These are phyloP conservation scores for Hyphodiscus hymeniophilus DNA, from an alignment of 495 filamentous ascomycete genomes.

Conservation along the genomic window DNA sequence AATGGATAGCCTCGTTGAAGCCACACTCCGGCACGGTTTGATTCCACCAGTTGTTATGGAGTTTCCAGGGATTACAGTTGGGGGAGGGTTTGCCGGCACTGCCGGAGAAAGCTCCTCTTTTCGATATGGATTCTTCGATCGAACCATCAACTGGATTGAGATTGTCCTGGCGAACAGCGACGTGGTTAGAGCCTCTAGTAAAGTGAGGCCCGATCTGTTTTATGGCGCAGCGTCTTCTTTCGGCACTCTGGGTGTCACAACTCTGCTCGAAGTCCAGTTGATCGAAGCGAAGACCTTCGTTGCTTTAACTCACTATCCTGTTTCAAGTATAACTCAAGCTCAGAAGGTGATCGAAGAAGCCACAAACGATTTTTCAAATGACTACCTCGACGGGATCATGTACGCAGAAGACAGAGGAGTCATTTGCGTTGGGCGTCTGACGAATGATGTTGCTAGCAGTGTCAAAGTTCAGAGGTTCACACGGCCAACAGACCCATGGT, in stretches of 20 bases:
- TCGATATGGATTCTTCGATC: conserved; percentile 49
- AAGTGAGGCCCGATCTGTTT: conserved; percentile 32
- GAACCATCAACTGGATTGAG: conserved; percentile 44
- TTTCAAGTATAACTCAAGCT: conserved; percentile 31
- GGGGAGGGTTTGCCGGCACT: conserved; percentile 52
- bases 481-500: conserved; percentile 42
- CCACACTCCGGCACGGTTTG: conserved; percentile 42
- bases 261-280: conserved; percentile 45
- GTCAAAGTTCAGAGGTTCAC: conserved; percentile 32
- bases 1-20: conserved; percentile 50
- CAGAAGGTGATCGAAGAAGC: conserved; percentile 21
- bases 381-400: conserved; percentile 40
- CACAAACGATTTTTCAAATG: conserved; percentile 20
- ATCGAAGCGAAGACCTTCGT: conserved; percentile 45
- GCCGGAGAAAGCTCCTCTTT: conserved; percentile 52
- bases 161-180: conserved; percentile 48
- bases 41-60: conserved; percentile 51
- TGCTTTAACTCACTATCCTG: conserved; percentile 43
- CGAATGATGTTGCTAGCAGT: conserved; percentile 24
- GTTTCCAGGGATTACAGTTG: conserved; percentile 56
- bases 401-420: conserved; percentile 40
- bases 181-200: conserved; percentile 31
- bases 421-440: conserved; percentile 41
- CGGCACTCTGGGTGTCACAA: conserved; percentile 48
- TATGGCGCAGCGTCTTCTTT: conserved; percentile 44